Evolutionary conservation across 257 asterid species (phyloP).

Genomic region (Voacanga thouarsii): DNA sequence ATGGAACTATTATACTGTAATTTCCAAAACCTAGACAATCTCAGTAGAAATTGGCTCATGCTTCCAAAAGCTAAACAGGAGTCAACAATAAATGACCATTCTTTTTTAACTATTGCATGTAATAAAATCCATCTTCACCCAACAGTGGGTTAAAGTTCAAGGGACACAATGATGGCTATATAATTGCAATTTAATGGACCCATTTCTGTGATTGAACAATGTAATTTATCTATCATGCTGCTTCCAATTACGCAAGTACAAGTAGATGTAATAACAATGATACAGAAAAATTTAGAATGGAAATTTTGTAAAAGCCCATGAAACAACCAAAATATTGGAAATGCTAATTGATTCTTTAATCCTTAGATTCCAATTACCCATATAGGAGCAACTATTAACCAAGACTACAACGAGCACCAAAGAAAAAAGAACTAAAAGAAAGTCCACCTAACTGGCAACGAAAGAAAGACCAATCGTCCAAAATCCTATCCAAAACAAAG

Average conservation of each 20-base stretch:
- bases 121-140: background rate
- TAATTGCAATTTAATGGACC: background rate
- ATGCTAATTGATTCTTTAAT: background rate
- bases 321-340: background rate
- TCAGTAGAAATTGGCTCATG: background rate
- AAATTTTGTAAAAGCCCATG: background rate
- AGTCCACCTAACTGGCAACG: background rate
- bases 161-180: background rate
- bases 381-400: background rate
- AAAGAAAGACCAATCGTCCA: background rate
- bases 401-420: background rate
- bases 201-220: background rate
- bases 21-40: background rate
- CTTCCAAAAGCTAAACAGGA: background rate
- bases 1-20: background rate
- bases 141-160: background rate
- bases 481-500: background rate
- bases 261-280: background rate
- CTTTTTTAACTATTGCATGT: background rate
- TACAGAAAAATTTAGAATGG: background rate
- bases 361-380: background rate
- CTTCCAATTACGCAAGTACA: background rate
- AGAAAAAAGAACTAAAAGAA: background rate
- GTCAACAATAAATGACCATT: background rate
- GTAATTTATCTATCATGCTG: background rate